These are phyloP conservation scores for Aspergillus cavernicola DNA, from an alignment of 495 filamentous ascomycete genomes.

Conservation along the genomic window DNA sequence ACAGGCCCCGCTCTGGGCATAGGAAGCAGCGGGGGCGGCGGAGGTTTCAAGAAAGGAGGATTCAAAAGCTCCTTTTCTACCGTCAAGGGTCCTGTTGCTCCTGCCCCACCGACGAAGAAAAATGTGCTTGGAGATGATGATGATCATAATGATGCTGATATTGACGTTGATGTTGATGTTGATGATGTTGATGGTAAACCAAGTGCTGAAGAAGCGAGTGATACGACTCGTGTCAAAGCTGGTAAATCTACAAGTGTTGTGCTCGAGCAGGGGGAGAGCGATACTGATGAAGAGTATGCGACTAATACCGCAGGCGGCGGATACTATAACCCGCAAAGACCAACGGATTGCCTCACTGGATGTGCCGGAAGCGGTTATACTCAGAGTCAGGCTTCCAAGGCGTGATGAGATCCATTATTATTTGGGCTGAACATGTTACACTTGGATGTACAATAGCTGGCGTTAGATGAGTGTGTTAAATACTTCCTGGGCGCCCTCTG, in stretches of 20 bases:
- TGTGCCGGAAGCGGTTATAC: constrained; percentile 29
- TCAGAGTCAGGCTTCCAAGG: constrained; percentile 2
- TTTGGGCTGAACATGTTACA: not conserved
- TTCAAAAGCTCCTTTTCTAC: constrained; percentile 59
- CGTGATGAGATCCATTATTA: not conserved
- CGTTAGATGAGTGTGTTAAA: no score
- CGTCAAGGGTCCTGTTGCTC: constrained; percentile 34
- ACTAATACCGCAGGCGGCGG: constrained; percentile 34
- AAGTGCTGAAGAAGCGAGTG: constrained; percentile 2
- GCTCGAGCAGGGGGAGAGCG: constrained; percentile 33
- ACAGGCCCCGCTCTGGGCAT: constrained; percentile 8
- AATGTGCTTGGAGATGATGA: constrained; percentile 45
- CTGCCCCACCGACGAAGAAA: constrained; percentile 34
- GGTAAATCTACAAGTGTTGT: not conserved
- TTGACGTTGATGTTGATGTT: constrained; percentile 43
- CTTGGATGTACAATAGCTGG: no score
- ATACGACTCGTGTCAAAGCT: constrained; percentile 45
- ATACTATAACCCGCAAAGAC: constrained; percentile 50
- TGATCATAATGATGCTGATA: constrained; percentile 24
- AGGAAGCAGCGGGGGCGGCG: constrained; percentile 17
- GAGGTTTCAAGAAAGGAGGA: constrained; percentile 60
- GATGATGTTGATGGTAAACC: constrained; percentile 22
- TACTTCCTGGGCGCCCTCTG: no score
- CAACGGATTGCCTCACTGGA: constrained; percentile 46
- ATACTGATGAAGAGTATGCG: constrained; percentile 45